Evolutionary conservation across 1,284 basidiomycete genomes (phyloP).

Genomic region (Malassezia pachydermatis): DNA sequence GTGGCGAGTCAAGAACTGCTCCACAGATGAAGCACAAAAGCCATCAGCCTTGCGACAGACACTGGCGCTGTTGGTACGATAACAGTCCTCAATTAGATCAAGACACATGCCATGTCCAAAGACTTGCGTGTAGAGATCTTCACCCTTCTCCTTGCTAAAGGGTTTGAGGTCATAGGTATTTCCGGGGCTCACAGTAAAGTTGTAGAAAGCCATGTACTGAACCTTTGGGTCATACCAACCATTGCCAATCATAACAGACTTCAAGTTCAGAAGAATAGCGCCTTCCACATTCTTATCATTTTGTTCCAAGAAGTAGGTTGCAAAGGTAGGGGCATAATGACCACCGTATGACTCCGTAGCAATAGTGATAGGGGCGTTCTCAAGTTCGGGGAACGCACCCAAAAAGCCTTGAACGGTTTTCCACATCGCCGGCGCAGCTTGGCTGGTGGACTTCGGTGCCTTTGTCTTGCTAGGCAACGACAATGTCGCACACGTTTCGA

Average conservation of each 20-base stretch:
- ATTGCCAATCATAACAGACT: constrained; percentile 57
- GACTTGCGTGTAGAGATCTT: constrained; percentile 24
- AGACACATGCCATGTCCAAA: constrained; percentile 30
- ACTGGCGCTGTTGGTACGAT: constrained; percentile 18
- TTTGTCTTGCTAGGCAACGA: constrained; percentile 23
- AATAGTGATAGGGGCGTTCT: constrained; percentile 53
- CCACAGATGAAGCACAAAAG: constrained; percentile 27
- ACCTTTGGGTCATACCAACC: constrained; percentile 29
- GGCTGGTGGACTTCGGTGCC: constrained; percentile 26
- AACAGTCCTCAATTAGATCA: constrained; percentile 29
- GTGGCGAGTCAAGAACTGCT: constrained; percentile 20
- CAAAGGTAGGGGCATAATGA: constrained; percentile 55
- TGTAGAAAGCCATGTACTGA: constrained; percentile 33
- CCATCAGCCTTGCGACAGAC: constrained; percentile 29
- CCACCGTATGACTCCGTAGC: constrained; percentile 56
- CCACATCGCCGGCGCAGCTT: constrained; percentile 47
- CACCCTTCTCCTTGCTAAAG: constrained; percentile 20
- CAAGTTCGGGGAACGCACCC: constrained; percentile 30
- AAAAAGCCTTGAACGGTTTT: constrained; percentile 54
- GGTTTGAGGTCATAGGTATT: constrained; percentile 28
- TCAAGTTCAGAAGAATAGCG: constrained; percentile 56
- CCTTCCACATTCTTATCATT: constrained; percentile 54
- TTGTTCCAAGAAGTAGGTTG: constrained; percentile 53
- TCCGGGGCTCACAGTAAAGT: constrained; percentile 30
- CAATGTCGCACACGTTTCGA: constrained; percentile 27